Evolutionary conservation across 306 rosid genomes (phyloP).

Genomic region (Arachis stenosperma): DNA sequence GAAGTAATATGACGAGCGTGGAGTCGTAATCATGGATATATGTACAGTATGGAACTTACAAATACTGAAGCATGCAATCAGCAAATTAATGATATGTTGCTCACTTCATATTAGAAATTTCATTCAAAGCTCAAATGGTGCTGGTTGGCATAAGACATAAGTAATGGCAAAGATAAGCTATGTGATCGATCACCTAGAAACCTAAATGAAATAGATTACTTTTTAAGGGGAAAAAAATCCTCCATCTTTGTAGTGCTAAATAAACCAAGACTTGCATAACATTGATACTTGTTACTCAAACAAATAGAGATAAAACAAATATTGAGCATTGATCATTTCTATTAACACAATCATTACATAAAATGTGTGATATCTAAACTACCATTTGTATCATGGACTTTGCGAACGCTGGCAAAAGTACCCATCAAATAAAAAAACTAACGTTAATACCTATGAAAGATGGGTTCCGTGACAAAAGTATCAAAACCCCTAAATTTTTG

Average conservation of each 20-base stretch:
- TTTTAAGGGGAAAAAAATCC: neutral
- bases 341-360: neutral
- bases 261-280: slow-evolving; percentile 30
- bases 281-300: slow-evolving; percentile 5
- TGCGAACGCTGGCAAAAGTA: too few species aligned
- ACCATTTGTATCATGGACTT: too few species aligned
- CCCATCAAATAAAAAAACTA: too few species aligned
- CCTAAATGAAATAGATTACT: slow-evolving; percentile 10
- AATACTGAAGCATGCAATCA: slow-evolving; percentile 1
- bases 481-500: too few species aligned
- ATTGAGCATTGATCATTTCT: neutral
- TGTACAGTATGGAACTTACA: slow-evolving; percentile 25
- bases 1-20: slow-evolving; percentile 36
- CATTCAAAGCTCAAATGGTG: slow-evolving; percentile 13
- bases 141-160: slow-evolving; percentile 3
- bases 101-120: slow-evolving; percentile 29
- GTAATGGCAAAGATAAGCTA: slow-evolving; percentile 29
- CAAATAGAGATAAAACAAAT: slow-evolving; percentile 25
- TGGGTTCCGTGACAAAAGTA: too few species aligned
- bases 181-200: slow-evolving; percentile 18
- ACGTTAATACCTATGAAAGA: too few species aligned
- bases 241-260: slow-evolving; percentile 19
- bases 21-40: slow-evolving; percentile 23
- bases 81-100: neutral
- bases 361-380: neutral